Evolutionary conservation across 106 monocot genomes (phyloP), one percentile per base, ranked within the genome.

Genomic region (Dioscorea zingiberensis): DNA sequence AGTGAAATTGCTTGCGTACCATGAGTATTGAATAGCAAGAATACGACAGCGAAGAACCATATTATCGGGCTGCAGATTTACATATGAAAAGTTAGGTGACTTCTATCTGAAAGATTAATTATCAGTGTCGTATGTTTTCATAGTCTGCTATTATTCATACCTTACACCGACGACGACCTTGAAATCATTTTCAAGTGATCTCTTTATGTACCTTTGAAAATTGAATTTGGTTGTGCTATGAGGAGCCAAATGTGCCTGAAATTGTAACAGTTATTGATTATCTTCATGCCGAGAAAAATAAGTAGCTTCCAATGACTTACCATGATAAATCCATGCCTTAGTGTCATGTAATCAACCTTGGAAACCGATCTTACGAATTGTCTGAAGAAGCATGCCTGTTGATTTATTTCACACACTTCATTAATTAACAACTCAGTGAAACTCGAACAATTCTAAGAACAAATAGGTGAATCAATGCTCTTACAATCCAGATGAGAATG

Each of bases 401-500:
- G 10, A 38, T 38, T 38, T 38, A 38, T 30, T 8, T 38, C 38
- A 38, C 38, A 30, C 30, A 38, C 38, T 38, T 38, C 4, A 38
- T 38, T 38, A 38, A 38, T 38, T 38, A 38, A 38, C 38, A 38
- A 2, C 38, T 38, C 38, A 38, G 9, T 10, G 38, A 6, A 1
- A 6, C 6, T 38, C 38, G 38, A 38, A 38, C 38, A 38, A 38
- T 38, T 38, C 38, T 38, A 38, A 2, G 38, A 38, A 38, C 30
- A 30, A n/a, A 38, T 1, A 38, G 38, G 10, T 38, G 0, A 38
- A 38, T 38, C 9, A 38, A 6, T 8, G 38, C 38, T 13, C 78
- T 72, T 48, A 80, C 80, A 55, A 75, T 80, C 80, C 80, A 75
- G 54, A 71, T 71, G 21, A 80, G 66, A 32, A 80, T 25, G 5